These are phyloP conservation scores for Lasiodiplodia sp. DNA, from an alignment of 2,329 filamentous ascomycete species.

Conservation along the genomic window DNA sequence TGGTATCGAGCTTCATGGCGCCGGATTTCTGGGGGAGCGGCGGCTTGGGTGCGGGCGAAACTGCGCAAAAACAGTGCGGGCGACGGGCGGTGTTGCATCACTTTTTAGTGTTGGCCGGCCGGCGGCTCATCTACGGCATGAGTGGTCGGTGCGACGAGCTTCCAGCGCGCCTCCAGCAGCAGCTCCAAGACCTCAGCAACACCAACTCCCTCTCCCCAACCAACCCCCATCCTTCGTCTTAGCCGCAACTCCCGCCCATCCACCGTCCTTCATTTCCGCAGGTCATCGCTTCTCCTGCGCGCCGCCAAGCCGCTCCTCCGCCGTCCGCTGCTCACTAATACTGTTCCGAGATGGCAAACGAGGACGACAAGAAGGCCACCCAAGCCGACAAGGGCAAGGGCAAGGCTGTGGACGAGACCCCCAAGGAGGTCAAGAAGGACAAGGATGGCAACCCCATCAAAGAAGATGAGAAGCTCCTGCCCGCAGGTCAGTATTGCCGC, in stretches of 20 bases:
- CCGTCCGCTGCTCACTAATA: slow-evolving; percentile 40
- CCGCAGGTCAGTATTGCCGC: slow-evolving; percentile 58
- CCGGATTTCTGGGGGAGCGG: slow-evolving; percentile 5
- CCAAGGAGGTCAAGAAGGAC: slow-evolving; percentile 66
- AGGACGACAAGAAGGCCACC: slow-evolving; percentile 84
- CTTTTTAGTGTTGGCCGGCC: slow-evolving; percentile 9
- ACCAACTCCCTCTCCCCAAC: slow-evolving; percentile 26
- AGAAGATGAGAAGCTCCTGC: slow-evolving; percentile 78
- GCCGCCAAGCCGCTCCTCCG: slow-evolving; percentile 31
- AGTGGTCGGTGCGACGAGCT: slow-evolving; percentile 20
- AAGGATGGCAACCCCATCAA: slow-evolving; percentile 74
- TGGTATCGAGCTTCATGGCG: slow-evolving; percentile 92
- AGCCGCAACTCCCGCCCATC: slow-evolving; percentile 13
- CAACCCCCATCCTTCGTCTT: slow-evolving; percentile 28
- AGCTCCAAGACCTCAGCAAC: slow-evolving; percentile 26
- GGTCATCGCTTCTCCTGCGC: background rate
- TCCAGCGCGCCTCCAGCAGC: slow-evolving; percentile 31
- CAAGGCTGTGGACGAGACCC: slow-evolving; percentile 75
- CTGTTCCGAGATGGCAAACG: slow-evolving; percentile 74
- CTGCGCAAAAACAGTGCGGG: slow-evolving; percentile 1
- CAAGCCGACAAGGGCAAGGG: slow-evolving; percentile 94
- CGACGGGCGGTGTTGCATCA: slow-evolving; percentile 25
- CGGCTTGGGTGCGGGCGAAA: background rate
- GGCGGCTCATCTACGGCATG: background rate
- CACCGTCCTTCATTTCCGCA: slow-evolving; percentile 7